These are phyloP conservation scores for Ophiosphaerella narmari DNA, from an alignment of 2,329 filamentous ascomycete genomes.

Conservation along the genomic window DNA sequence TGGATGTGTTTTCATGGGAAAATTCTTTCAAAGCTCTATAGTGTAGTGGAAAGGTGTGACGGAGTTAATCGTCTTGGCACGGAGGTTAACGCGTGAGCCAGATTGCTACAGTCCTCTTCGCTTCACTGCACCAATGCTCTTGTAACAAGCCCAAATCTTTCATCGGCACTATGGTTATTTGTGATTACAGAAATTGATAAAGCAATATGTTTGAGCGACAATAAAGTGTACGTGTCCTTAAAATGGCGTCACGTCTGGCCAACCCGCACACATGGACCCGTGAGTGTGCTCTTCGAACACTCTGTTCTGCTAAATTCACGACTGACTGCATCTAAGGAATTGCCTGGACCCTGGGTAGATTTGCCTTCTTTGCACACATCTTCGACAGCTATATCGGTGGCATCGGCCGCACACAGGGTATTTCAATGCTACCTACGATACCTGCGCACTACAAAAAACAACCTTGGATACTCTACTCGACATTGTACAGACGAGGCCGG, in stretches of 20 bases:
- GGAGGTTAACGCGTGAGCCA: slow-evolving; percentile 8
- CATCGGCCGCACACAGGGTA: slow-evolving; percentile 66
- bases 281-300: neutral
- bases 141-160: neutral
- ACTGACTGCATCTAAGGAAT: slow-evolving; percentile 11
- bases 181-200: slow-evolving; percentile 1
- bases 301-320: too few species aligned
- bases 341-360: slow-evolving; percentile 16
- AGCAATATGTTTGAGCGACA: slow-evolving; percentile 20
- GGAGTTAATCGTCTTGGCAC: slow-evolving; percentile 29
- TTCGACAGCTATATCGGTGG: slow-evolving; percentile 61
- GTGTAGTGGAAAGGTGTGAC: slow-evolving; percentile 1
- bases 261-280: slow-evolving; percentile 3
- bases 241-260: slow-evolving; percentile 22
- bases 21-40: slow-evolving; percentile 7
- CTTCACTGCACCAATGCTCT: neutral
- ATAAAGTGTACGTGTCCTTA: slow-evolving; percentile 3
- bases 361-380: slow-evolving; percentile 40
- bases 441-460: slow-evolving; percentile 18
- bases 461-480: slow-evolving; percentile 33
- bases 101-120: neutral
- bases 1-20: neutral
- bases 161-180: too few species aligned
- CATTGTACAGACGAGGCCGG: slow-evolving; percentile 58
- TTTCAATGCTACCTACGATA: slow-evolving; percentile 90